Percentiles rank a stretch among this genome's conserved stretches.
phyloP scores from a whole-genome alignment of 106 monocot species.

The Apostasia shenzhenica region DNA sequence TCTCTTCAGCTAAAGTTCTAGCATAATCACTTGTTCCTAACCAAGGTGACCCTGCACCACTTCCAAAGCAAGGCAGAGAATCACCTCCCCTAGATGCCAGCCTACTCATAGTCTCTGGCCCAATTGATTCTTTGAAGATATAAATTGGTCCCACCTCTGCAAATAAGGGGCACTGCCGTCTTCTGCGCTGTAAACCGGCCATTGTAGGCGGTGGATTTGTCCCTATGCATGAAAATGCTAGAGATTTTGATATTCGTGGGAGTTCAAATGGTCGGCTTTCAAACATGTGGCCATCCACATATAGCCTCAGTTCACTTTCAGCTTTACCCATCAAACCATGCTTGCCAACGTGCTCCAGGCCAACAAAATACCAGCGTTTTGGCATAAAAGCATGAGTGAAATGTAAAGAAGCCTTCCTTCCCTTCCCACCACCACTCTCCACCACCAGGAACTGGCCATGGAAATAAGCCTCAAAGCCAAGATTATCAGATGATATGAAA shows the following conservation, averaged over 20 bases:
- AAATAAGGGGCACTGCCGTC: constrained; percentile 93
- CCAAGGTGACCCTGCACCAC: constrained; percentile 60
- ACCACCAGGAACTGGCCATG: constrained; percentile 98
- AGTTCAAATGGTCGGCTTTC: constrained; percentile 93
- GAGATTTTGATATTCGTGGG: constrained; percentile 76
- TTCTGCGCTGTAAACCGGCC: constrained; percentile 80
- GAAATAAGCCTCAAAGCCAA: constrained; percentile 93
- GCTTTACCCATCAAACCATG: constrained; percentile 82
- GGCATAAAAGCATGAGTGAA: constrained; percentile 91
- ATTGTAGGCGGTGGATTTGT: constrained; percentile 98
- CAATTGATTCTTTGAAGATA: constrained; percentile 92
- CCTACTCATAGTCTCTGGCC: constrained; percentile 66
- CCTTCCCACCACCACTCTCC: constrained; percentile 70
- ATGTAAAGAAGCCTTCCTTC: constrained; percentile 85
- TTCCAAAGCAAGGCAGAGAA: constrained; percentile 78
- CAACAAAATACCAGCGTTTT: constrained; percentile 86
- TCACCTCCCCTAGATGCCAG: constrained; percentile 81
- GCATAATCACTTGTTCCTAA: constrained; percentile 38
- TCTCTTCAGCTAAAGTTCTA: constrained; percentile 62
- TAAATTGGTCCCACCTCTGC: constrained; percentile 98
- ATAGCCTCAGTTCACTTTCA: constrained; percentile 85
- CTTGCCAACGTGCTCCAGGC: constrained; percentile 80
- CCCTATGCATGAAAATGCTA: constrained; percentile 96
- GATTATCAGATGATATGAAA: constrained; percentile 90
- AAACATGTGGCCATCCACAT: constrained; percentile 84